A percentile compares a stretch with the other conserved stretches of the same genome.
Evolutionary conservation across 164 flowering plant genomes (phyloP).

Genomic region (Sedum album): DNA sequence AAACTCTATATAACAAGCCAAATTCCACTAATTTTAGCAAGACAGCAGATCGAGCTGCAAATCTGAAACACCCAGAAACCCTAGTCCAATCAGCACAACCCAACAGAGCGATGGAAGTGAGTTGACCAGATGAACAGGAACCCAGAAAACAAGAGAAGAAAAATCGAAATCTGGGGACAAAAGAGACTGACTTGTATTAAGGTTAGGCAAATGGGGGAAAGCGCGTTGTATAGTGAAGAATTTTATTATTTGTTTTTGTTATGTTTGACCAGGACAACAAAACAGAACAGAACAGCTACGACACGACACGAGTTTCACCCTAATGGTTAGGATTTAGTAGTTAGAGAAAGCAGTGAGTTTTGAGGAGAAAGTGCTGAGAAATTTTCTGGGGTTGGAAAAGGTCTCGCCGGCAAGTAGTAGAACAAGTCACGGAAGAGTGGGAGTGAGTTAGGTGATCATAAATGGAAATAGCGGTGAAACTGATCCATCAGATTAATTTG

Average conservation of each 20-base stretch:
- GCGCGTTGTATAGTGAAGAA: not conserved
- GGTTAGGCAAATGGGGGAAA: not conserved
- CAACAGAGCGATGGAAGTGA: not conserved
- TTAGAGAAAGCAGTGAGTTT: no score
- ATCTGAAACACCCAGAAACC: not conserved
- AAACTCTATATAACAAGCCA: no score
- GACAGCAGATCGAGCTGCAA: not conserved
- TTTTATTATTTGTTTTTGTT: not conserved
- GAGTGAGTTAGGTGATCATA: no score
- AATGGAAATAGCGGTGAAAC: no score
- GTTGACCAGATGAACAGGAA: not conserved
- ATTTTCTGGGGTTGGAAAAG: no score
- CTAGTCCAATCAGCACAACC: no score
- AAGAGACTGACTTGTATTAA: not conserved
- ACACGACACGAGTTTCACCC: no score
- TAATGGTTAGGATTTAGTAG: no score
- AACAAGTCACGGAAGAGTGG: no score
- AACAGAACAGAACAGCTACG: not conserved
- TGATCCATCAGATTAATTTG: no score
- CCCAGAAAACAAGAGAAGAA: not conserved
- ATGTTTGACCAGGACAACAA: not conserved
- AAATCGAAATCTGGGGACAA: not conserved
- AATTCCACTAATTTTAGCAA: not conserved
- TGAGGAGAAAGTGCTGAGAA: no score
- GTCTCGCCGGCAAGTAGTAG: no score